Percentiles rank a stretch among this genome's conserved stretches.
phyloP scores from a whole-genome alignment of 2,329 filamentous ascomycete genomes.

The Fusarium bulbicola region DNA sequence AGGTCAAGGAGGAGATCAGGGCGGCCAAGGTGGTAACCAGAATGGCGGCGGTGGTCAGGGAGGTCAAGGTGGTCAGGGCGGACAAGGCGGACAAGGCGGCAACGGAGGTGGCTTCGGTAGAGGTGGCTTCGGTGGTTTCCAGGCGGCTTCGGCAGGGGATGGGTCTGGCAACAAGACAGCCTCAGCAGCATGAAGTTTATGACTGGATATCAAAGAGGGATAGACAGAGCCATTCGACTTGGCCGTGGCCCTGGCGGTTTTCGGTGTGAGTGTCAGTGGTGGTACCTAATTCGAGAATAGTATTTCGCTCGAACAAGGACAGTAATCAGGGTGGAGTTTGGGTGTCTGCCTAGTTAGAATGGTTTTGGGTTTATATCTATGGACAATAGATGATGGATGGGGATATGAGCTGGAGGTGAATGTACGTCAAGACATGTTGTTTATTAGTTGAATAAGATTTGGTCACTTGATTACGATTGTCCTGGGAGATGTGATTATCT shows the following conservation, averaged over 20 bases:
- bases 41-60: background rate
- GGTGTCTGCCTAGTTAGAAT: conserved; percentile 28
- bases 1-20: background rate
- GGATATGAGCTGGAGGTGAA: conserved; percentile 5
- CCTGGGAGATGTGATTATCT: background rate
- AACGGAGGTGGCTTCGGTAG: conserved; percentile 12
- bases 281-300: conserved; percentile 63
- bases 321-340: conserved; percentile 47
- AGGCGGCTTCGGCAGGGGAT: conserved; percentile 24
- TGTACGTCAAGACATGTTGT: conserved; percentile 23
- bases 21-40: conserved; percentile 11
- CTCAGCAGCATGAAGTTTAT: conserved; percentile 22
- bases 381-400: conserved; percentile 13
- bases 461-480: conserved; percentile 3
- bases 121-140: conserved; percentile 19
- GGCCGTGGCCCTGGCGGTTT: conserved; percentile 61
- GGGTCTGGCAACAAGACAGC: conserved; percentile 22
- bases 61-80: background rate
- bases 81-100: conserved; percentile 6
- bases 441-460: conserved; percentile 22
- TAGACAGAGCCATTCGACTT: conserved; percentile 49
- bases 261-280: conserved; percentile 54
- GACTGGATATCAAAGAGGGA: conserved; percentile 39
- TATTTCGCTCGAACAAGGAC: conserved; percentile 47
- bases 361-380: conserved; percentile 19